Conservation (phyloP, 1,284 basidiomycete genomes). For the Naganishia cerealis region DNA sequence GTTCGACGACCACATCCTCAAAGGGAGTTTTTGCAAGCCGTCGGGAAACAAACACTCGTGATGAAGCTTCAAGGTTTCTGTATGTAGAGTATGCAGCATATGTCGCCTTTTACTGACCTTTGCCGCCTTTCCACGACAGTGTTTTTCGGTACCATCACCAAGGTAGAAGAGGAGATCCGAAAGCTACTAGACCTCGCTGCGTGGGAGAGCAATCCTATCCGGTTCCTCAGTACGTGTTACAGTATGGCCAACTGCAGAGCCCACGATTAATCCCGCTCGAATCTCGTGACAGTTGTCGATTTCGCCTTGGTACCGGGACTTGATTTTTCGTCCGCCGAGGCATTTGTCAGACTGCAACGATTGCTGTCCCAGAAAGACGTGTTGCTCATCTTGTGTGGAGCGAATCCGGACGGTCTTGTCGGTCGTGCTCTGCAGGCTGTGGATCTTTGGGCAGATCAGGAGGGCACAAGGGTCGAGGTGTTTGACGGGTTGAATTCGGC, state of each 20-base stretch:
- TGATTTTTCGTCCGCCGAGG: constrained; percentile 92
- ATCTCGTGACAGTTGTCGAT: constrained; percentile 63
- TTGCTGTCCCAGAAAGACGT: constrained; percentile 74
- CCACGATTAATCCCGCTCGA: not conserved
- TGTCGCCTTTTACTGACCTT: not conserved
- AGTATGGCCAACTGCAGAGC: not conserved
- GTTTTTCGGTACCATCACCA: constrained; percentile 92
- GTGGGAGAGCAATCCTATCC: constrained; percentile 78
- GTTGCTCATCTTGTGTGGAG: constrained; percentile 85
- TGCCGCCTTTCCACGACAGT: constrained; percentile 50
- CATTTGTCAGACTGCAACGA: constrained; percentile 86
- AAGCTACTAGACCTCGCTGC: constrained; percentile 71
- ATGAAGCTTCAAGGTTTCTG: constrained; percentile 77
- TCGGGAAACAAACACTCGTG: constrained; percentile 87
- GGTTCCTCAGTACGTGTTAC: constrained; percentile 64
- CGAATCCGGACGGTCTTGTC: constrained; percentile 64
- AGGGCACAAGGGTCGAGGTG: constrained; percentile 71
- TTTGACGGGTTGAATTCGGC: constrained; percentile 85
- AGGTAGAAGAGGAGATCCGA: constrained; percentile 70
- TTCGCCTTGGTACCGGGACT: constrained; percentile 82
- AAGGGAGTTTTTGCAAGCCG: constrained; percentile 82
- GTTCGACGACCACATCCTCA: constrained; percentile 86
- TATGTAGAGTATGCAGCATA: constrained; percentile 37
- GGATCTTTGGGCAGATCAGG: constrained; percentile 67
- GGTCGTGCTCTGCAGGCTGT: constrained; percentile 71